Percentiles rank a stretch among this genome's conserved stretches.
These are phyloP conservation scores for Ogataea ganodermae DNA, from an alignment of 805 yeast genomes.

Conservation along the genomic window DNA sequence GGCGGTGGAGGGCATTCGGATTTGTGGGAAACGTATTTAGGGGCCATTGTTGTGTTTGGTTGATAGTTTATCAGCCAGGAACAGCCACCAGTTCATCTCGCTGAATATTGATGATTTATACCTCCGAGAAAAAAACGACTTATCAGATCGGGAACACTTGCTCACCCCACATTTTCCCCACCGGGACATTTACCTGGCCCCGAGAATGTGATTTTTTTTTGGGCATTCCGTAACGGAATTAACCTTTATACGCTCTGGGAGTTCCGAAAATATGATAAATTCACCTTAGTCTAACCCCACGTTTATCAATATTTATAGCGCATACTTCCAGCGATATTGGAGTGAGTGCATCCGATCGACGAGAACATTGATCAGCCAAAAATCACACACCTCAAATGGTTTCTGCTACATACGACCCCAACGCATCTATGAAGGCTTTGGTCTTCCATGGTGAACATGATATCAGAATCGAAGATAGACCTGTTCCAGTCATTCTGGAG, in stretches of 20 bases:
- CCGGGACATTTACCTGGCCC: background rate
- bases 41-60: background rate
- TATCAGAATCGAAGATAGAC: constrained; percentile 41
- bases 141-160: background rate
- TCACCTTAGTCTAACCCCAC: background rate
- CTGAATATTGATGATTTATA: background rate
- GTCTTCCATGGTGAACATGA: constrained; percentile 47
- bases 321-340: background rate
- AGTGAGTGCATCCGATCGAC: background rate
- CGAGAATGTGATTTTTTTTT: background rate
- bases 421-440: constrained; percentile 47
- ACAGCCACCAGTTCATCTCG: background rate
- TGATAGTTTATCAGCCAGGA: background rate
- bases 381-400: constrained; percentile 1
- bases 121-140: background rate
- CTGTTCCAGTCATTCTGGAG: constrained; percentile 40
- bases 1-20: constrained; percentile 9
- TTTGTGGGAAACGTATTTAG: constrained; percentile 9
- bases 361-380: background rate
- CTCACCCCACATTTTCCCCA: constrained; percentile 5
- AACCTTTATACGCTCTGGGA: no score
- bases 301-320: background rate
- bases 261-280: background rate
- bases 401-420: constrained; percentile 9
- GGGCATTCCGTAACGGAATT: background rate